A percentile compares a stretch with the other conserved stretches of the same genome.
Conservation (phyloP, 768 basidiomycete species). For the Mycena vulgaris region DNA sequence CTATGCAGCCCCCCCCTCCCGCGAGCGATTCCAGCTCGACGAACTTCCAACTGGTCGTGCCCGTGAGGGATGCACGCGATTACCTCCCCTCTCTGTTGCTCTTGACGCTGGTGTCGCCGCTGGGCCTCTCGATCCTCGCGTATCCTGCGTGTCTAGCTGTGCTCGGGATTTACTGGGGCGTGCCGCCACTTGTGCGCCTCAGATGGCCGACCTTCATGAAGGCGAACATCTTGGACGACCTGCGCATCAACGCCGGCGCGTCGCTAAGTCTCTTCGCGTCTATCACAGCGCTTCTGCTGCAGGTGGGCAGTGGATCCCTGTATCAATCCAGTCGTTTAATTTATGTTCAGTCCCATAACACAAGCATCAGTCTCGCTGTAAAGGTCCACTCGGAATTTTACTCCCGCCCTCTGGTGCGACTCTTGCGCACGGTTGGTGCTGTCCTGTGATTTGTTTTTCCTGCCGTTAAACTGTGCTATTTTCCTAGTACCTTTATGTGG, state of each 20-base stretch:
- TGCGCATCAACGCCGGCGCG: conserved; percentile 27
- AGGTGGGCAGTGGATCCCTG: not conserved
- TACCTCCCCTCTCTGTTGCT: conserved; percentile 1
- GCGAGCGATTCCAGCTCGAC: not conserved
- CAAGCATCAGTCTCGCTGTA: conserved; percentile 30
- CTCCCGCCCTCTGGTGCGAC: conserved; percentile 26
- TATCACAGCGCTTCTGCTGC: conserved; percentile 26
- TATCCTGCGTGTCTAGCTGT: conserved; percentile 1
- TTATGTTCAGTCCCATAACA: conserved; percentile 17
- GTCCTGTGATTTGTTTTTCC: not conserved
- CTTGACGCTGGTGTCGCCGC: conserved; percentile 1
- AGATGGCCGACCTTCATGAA: conserved; percentile 32
- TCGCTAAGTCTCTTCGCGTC: conserved; percentile 27
- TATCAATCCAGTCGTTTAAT: not conserved
- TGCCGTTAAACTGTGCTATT: not conserved
- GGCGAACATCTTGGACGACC: conserved; percentile 23
- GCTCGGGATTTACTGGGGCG: conserved; percentile 7
- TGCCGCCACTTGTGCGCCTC: conserved; percentile 26
- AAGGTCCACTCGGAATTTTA: conserved; percentile 33
- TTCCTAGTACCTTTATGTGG: conserved; percentile 26
- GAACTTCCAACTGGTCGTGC: conserved; percentile 16
- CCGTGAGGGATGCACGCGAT: conserved; percentile 22
- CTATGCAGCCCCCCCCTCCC: conserved; percentile 4
- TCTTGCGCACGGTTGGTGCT: conserved; percentile 26
- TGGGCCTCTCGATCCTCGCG: conserved; percentile 7